Conservation (phyloP, 1,284 basidiomycete genomes). For the Cryptococcus sp. region DNA sequence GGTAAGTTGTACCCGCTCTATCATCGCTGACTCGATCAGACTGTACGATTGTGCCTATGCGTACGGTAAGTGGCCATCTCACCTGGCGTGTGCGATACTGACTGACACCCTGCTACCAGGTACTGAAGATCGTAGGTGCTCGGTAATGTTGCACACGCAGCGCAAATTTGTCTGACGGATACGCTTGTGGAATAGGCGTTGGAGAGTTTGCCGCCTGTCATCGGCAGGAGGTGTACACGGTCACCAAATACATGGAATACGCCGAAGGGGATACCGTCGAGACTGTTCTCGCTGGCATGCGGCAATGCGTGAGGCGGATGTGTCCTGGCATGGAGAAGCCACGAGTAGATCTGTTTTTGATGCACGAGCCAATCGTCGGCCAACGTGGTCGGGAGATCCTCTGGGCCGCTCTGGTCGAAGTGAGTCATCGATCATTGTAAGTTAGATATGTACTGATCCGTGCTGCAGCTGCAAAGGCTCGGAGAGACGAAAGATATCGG, state of each 20-base stretch:
- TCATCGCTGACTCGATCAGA: background rate
- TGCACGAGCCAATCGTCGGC: background rate
- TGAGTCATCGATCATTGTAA: background rate
- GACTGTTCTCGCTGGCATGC: background rate
- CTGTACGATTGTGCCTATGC: background rate
- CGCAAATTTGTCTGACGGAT: no score
- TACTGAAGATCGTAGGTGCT: no score
- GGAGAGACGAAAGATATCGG: background rate
- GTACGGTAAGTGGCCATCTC: background rate
- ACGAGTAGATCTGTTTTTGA: background rate
- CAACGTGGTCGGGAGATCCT: background rate
- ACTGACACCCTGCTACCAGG: no score
- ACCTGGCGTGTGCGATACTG: no score
- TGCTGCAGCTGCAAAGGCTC: background rate
- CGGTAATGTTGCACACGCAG: no score
- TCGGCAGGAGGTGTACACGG: background rate
- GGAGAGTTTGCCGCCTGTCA: background rate
- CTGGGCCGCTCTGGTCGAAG: background rate
- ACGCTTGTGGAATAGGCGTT: no score
- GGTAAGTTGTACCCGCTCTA: background rate
- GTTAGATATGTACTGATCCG: background rate
- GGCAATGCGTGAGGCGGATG: constrained; percentile 1
- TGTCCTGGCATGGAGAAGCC: background rate
- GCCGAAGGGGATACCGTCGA: background rate
- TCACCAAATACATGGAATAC: constrained; percentile 3